These are phyloP conservation scores for Cryptomeria japonica DNA, from an alignment of 75 land plant genomes.

Conservation along the genomic window DNA sequence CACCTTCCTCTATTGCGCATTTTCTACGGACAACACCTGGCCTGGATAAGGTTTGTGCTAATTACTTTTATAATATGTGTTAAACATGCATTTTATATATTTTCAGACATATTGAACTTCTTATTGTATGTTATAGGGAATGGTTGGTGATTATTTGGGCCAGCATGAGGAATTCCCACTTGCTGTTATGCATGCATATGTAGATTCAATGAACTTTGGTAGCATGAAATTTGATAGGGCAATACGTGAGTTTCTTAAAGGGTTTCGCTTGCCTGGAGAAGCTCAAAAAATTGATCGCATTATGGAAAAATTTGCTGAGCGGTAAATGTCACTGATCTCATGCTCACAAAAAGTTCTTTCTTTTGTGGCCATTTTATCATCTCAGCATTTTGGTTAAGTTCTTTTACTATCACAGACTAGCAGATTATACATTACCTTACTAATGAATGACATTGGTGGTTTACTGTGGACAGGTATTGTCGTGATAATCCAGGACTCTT, in stretches of 20 bases:
- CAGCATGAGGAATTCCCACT: constrained; percentile 96
- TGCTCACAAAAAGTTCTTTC: background rate
- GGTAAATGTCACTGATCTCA: constrained; percentile 39
- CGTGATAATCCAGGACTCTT: constrained; percentile 90
- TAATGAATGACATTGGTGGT: background rate
- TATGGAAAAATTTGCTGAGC: constrained; percentile 99
- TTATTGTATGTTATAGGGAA: constrained; percentile 42
- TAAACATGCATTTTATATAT: background rate
- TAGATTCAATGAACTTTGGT: constrained; percentile 86
- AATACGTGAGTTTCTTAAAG: constrained; percentile 80
- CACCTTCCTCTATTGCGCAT: constrained; percentile 68
- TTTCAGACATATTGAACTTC: background rate
- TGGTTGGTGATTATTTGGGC: constrained; percentile 96
- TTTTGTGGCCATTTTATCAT: background rate
- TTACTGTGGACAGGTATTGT: constrained; percentile 75
- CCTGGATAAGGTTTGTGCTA: constrained; percentile 71
- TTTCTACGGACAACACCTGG: constrained; percentile 70
- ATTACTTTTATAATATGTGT: background rate
- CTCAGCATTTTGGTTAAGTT: background rate
- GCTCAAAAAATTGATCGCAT: constrained; percentile 99
- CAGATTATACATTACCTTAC: constrained; percentile 2
- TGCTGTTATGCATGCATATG: constrained; percentile 99
- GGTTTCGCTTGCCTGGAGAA: constrained; percentile 96
- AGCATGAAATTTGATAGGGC: constrained; percentile 92
- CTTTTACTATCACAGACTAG: background rate